phyloP scores from a whole-genome alignment of 2,329 filamentous ascomycete genomes.

The Fusarium nygamai region DNA sequence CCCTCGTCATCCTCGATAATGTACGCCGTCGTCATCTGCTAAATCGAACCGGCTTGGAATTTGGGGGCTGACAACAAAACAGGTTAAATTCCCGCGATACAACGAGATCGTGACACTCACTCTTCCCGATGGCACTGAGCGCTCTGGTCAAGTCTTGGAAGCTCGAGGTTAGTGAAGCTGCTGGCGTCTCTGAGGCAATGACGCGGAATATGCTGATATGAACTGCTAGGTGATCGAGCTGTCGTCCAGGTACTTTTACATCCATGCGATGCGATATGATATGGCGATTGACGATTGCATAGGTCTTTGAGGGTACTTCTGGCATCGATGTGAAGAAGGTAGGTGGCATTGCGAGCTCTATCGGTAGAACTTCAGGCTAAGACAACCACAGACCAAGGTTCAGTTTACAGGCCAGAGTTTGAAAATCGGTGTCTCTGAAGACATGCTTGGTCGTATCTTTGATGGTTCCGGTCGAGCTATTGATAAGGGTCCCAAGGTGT shows the following conservation, averaged over 20 bases:
- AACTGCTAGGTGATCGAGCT: slow-evolving; percentile 79
- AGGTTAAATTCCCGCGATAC: slow-evolving; percentile 98
- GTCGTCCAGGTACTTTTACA: slow-evolving; percentile 82
- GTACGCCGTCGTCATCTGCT: slow-evolving; percentile 55
- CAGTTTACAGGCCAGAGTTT: slow-evolving; percentile 97
- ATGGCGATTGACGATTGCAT: slow-evolving; percentile 44
- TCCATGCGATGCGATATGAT: slow-evolving; percentile 11
- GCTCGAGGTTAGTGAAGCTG: slow-evolving; percentile 77
- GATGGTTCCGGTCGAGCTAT: slow-evolving; percentile 98
- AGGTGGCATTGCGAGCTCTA: slow-evolving; percentile 40
- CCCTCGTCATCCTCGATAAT: slow-evolving; percentile 96
- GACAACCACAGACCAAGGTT: slow-evolving; percentile 79
- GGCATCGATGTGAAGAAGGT: slow-evolving; percentile 99
- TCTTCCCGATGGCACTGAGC: slow-evolving; percentile 91
- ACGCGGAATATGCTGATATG: slow-evolving; percentile 34
- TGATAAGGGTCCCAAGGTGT: slow-evolving; percentile 97
- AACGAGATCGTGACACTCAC: slow-evolving; percentile 98
- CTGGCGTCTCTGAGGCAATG: slow-evolving; percentile 1
- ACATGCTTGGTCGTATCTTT: slow-evolving; percentile 99
- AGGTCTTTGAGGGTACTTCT: slow-evolving; percentile 97
- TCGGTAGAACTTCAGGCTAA: slow-evolving; percentile 39
- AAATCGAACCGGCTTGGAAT: not conserved
- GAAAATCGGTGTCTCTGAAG: slow-evolving; percentile 98
- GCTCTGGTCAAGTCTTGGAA: slow-evolving; percentile 96
- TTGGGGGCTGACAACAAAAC: slow-evolving; percentile 42